Conservation (phyloP, 2,329 filamentous ascomycete species). For the Fusarium metavorans region DNA sequence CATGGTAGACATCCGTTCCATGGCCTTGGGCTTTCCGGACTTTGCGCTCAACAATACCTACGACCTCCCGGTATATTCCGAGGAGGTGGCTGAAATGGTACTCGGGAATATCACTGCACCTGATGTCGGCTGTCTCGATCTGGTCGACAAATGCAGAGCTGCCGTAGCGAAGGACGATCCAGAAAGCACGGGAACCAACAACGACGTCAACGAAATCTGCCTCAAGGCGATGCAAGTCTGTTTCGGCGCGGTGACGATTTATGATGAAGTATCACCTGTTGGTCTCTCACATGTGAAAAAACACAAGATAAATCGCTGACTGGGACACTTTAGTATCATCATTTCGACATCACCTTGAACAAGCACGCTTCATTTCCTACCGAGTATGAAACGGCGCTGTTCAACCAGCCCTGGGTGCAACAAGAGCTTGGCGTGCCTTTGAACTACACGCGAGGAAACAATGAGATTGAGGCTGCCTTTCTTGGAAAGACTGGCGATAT, state of each 20-base stretch:
- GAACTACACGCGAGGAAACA: slow-evolving; percentile 60
- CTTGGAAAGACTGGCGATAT: slow-evolving; percentile 72
- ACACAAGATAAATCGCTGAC: not conserved
- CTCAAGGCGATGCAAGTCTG: slow-evolving; percentile 56
- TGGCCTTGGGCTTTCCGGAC: slow-evolving; percentile 64
- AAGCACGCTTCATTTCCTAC: slow-evolving; percentile 69
- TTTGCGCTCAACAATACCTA: slow-evolving; percentile 75
- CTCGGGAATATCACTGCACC: slow-evolving; percentile 21
- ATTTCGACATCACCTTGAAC: slow-evolving; percentile 70
- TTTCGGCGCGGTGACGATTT: slow-evolving; percentile 6
- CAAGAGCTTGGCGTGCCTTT: slow-evolving; percentile 70
- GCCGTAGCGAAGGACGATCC: slow-evolving; percentile 49
- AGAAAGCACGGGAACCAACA: slow-evolving; percentile 51
- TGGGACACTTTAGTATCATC: slow-evolving; percentile 58
- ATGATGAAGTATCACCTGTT: not conserved
- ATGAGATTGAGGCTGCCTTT: slow-evolving; percentile 57
- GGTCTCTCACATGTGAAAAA: not conserved
- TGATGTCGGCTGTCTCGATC: slow-evolving; percentile 61
- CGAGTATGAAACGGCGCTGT: slow-evolving; percentile 68
- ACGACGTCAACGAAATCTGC: slow-evolving; percentile 58
- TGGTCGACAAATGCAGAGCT: slow-evolving; percentile 62
- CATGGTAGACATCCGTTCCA: slow-evolving; percentile 71
- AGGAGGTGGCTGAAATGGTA: slow-evolving; percentile 47
- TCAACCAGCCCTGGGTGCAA: slow-evolving; percentile 69
- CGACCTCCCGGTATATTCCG: slow-evolving; percentile 65